A percentile compares a stretch with the other conserved stretches of the same genome.
Conservation (phyloP, 306 rosid species). For the Neltuma alba region DNA sequence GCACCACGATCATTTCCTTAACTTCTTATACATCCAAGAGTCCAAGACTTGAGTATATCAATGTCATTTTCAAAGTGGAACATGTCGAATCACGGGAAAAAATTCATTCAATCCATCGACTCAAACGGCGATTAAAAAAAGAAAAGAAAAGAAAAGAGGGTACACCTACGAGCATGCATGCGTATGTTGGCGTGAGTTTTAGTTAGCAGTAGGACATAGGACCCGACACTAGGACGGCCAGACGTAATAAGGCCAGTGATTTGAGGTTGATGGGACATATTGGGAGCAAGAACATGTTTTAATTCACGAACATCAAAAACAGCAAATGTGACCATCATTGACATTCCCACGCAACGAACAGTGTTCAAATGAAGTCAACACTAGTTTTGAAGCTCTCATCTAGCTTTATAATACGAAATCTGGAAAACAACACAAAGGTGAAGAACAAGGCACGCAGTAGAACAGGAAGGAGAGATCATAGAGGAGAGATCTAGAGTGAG, state of each 20-base stretch:
- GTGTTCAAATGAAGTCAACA: background rate
- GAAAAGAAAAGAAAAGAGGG: background rate
- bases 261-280: background rate
- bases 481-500: background rate
- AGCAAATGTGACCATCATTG: background rate
- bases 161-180: background rate
- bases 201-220: background rate
- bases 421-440: background rate
- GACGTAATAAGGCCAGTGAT: background rate
- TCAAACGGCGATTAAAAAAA: background rate
- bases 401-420: background rate
- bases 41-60: background rate
- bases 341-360: background rate
- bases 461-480: background rate
- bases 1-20: background rate
- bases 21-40: too few species aligned
- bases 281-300: background rate
- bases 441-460: background rate
- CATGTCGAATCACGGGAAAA: too few species aligned
- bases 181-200: background rate
- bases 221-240: too few species aligned
- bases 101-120: too few species aligned
- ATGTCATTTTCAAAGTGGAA: background rate
- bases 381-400: background rate
- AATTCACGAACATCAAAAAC: background rate